phyloP scores from a whole-genome alignment of 768 basidiomycete species.

The Pulveroboletus ravenelii region DNA sequence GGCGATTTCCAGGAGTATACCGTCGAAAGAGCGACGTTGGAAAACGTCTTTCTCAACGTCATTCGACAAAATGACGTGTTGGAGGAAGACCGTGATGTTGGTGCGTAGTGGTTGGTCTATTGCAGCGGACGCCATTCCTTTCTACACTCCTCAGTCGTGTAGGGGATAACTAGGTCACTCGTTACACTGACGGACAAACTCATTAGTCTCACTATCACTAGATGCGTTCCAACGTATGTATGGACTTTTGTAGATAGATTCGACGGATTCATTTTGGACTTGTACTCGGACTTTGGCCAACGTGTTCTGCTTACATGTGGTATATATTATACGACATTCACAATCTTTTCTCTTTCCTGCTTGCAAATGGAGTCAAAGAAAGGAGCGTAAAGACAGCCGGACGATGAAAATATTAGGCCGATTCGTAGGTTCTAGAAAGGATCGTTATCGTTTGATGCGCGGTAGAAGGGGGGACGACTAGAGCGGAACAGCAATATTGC shows the following conservation, averaged over 20 bases:
- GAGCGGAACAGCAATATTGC: constrained; percentile 28
- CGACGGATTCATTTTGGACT: no score
- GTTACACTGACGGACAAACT: no score
- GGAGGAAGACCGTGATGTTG: constrained; percentile 37
- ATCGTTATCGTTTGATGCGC: constrained; percentile 25
- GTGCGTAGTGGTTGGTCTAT: no score
- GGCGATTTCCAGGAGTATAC: constrained; percentile 62
- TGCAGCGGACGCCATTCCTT: no score
- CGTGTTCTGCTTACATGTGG: not conserved
- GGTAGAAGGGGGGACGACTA: constrained; percentile 7
- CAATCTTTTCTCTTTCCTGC: constrained; percentile 6
- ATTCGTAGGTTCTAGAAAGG: constrained; percentile 21
- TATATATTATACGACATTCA: not conserved
- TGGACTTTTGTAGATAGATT: no score
- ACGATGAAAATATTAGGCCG: constrained; percentile 19
- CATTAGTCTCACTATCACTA: no score
- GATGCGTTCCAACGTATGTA: no score
- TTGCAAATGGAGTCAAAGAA: not conserved
- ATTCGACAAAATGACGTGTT: constrained; percentile 56
- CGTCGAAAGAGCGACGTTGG: constrained; percentile 63
- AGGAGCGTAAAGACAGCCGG: constrained; percentile 6
- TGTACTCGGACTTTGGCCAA: no score
- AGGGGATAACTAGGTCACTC: no score
- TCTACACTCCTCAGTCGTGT: no score
- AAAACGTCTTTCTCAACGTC: constrained; percentile 70